A percentile compares a stretch with the other conserved stretches of the same genome.
These are phyloP conservation scores for Saccharomycodes ludwigii DNA, from an alignment of 805 yeast species.

Conservation along the genomic window DNA sequence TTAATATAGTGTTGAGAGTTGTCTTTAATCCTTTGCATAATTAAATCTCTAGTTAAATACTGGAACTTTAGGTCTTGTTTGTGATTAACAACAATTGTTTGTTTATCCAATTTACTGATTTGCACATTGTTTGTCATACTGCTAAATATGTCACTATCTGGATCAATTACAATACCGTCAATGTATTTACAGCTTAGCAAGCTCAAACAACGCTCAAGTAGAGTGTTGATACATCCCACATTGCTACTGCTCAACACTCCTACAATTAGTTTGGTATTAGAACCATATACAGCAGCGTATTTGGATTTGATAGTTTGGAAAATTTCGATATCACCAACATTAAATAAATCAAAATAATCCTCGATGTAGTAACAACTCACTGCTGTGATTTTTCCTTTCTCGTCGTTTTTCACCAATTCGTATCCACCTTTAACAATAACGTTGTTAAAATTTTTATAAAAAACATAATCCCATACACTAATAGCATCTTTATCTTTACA, in stretches of 20 bases:
- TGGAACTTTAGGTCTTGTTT: conserved; percentile 46
- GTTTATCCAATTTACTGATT: conserved; percentile 6
- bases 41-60: conserved; percentile 32
- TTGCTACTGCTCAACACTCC: conserved; percentile 44
- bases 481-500: conserved; percentile 55
- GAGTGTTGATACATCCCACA: conserved; percentile 75
- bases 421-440: conserved; percentile 14
- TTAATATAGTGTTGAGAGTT: conserved; percentile 66
- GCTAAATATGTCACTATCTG: conserved; percentile 7
- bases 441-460: conserved; percentile 29
- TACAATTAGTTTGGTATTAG: conserved; percentile 41
- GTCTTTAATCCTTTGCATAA: conserved; percentile 60
- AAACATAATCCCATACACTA: conserved; percentile 41
- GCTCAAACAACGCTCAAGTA: conserved; percentile 75
- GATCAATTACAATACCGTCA: conserved; percentile 54
- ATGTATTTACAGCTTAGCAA: conserved; percentile 80
- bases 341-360: conserved; percentile 87
- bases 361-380: conserved; percentile 40
- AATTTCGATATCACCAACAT: conserved; percentile 82
- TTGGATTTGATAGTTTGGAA: conserved; percentile 33
- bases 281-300: conserved; percentile 22
- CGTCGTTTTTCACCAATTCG: conserved; percentile 10
- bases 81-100: conserved; percentile 29
- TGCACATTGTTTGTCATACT: background rate
- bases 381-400: too few relatives aligned